These are phyloP conservation scores for Hanseniaspora uvarum DNA, from an alignment of 1,139 yeast genomes.

Conservation along the genomic window DNA sequence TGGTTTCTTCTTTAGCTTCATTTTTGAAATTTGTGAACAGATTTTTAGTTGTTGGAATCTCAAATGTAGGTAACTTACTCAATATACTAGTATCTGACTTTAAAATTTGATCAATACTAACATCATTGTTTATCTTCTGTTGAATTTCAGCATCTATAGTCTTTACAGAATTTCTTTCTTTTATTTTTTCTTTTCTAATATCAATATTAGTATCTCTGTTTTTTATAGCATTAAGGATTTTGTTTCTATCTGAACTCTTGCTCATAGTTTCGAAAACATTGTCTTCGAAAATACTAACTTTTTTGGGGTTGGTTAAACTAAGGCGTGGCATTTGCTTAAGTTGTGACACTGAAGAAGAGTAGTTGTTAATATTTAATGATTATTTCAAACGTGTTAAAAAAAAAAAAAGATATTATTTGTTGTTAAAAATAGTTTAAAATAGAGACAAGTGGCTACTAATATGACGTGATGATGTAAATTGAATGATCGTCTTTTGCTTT, in stretches of 20 bases:
- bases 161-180: background rate
- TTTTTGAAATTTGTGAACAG: background rate
- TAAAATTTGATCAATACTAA: background rate
- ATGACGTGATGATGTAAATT: no score
- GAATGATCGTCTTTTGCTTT: no score
- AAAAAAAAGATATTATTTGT: no score
- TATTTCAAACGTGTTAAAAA: no score
- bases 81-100: background rate
- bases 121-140: background rate
- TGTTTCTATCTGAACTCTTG: background rate
- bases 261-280: background rate
- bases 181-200: background rate
- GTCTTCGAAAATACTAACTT: background rate
- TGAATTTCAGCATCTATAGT: background rate
- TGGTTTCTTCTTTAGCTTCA: background rate
- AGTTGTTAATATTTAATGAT: no score
- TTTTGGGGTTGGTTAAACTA: background rate
- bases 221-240: background rate
- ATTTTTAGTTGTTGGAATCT: background rate
- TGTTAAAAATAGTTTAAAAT: no score
- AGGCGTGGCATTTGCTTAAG: background rate
- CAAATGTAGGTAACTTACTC: background rate
- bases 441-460: no score
- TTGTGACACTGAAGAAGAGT: background rate
- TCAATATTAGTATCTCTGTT: conserved; percentile 2